Percentiles rank a stretch among this genome's conserved stretches.
phyloP scores from a whole-genome alignment of 106 monocot genomes.

The Allium sativum region DNA sequence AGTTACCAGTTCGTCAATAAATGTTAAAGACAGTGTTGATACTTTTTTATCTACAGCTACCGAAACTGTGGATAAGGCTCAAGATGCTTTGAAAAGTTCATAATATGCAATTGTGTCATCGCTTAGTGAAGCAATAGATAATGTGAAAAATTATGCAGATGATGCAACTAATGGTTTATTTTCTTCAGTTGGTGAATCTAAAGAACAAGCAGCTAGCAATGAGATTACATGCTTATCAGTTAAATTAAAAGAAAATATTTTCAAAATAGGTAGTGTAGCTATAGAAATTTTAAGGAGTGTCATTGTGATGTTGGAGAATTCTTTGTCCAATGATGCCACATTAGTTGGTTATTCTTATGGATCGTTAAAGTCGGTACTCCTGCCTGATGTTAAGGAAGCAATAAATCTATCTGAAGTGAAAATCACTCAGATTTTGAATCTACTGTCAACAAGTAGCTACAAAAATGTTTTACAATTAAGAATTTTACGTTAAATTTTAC shows the following conservation, averaged over 20 bases:
- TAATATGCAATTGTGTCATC: conserved; percentile 20
- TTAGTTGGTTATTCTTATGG: conserved; percentile 62
- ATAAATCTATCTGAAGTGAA: conserved; percentile 57
- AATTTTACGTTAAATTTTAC: not conserved
- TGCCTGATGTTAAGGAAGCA: conserved; percentile 36
- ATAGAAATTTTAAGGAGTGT: conserved; percentile 39
- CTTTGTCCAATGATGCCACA: conserved; percentile 33
- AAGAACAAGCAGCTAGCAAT: conserved; percentile 29
- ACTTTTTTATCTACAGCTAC: conserved; percentile 19
- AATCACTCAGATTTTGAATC: conserved; percentile 34
- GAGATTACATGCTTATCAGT: conserved; percentile 23
- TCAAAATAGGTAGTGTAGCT: conserved; percentile 25
- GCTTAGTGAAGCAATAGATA: conserved; percentile 24
- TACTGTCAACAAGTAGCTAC: not conserved
- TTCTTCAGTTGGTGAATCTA: conserved; percentile 35
- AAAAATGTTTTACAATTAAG: not conserved
- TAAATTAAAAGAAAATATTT: conserved; percentile 31
- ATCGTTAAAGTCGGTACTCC: conserved; percentile 62
- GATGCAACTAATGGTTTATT: conserved; percentile 25
- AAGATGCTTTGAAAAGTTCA: conserved; percentile 24
- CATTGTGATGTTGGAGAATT: conserved; percentile 41
- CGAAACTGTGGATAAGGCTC: conserved; percentile 27
- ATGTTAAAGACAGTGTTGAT: conserved; percentile 28
- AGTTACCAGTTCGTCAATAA: not conserved
- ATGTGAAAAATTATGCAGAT: conserved; percentile 34